Base-by-base conservation (phyloP, 345 rosid species). In the Atalantia buxifolia region DNA sequence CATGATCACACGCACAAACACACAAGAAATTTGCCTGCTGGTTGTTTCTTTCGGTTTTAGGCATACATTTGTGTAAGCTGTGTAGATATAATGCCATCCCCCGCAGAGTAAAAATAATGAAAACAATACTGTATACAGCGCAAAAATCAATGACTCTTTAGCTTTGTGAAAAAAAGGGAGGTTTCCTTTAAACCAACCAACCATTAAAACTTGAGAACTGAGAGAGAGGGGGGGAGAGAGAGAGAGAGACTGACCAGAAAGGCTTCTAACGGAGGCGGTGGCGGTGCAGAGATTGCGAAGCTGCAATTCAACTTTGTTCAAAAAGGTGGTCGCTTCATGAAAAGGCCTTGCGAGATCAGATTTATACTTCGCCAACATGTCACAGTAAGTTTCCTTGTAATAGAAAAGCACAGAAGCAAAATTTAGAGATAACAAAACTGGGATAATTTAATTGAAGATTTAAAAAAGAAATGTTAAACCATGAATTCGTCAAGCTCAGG, bases 401-500 rank as follows among this genome's bases (percentile, higher is more conserved):
- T 8, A 33, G 6, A 2, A 70, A 64, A 19, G 13, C 5, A 13
- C 16, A 53, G 19, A 22, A 50, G 13, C 6, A 30, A 35, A 18
- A 76, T 22, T 14, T 7, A 60, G 45, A 14, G 19, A 71, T 22
- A 8, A 24, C 27, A 38, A 57, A 28, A 55, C n/a, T 7, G 40
- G 2, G 50, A 45, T 45, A 13, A 2, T 45, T 45, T 45, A 45
- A 12, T 9, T 45, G 50, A 45, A 45, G 30, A 69, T 1, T 4
- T 4, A 18, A 9, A 71, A 64, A 16, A 30, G 22, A 2, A 65
- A 36, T 1, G 57, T 19, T 16, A n/a, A 59, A 96, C 99, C 98
- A 96, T 94, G 88, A 96, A 96, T 83, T 92, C 92, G 81, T 96
- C 99, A 76, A 96, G 99, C 89, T 94, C 97, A 76, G 94, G 99